Base-by-base conservation (phyloP, 23 red algal genomes). In the Gracilaria vermiculophylla region DNA sequence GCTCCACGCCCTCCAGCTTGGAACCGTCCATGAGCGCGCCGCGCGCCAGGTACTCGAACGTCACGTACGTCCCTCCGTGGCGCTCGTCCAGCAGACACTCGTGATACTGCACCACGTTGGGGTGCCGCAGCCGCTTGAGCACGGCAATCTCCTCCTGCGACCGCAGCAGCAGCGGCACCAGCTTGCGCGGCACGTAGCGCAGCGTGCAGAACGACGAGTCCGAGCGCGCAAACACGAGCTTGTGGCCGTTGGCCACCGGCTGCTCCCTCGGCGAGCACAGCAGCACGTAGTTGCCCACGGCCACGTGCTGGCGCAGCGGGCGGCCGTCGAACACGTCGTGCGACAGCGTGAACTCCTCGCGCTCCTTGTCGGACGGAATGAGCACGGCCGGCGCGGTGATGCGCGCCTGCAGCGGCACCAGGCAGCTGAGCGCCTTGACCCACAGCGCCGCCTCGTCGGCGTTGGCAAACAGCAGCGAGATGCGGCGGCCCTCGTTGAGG, bases 121-220 rank as follows among this genome's bases (percentile, higher is more conserved):
- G 79, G 49, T 93, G 89, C 35, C 66, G 43, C 15, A 93, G 89
- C 4, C 89, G 89, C 39, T 93, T 93, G n/a, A 93, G 55, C 51
- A 93, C 89, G 31, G 89, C 89, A 71, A 93, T 76, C 55, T 93
- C 89, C 66, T 93, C 89, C 25, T 77, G 70, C 8, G 89, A 93
- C 15, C 89, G 78, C 65, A 93, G 78, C 62, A 93, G 36, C 43
- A 93, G 48, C 79, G 78, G 70, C 39, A 77, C 62, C 12, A 78
- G 48, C 39, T 77, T 65, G 21, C 56, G 41, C 9, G 89, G 78
- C 21, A 93, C 54, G 37, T 85, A 93, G 34, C 89, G 28, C 36
- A 93, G 32, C 25, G 55, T 69, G 24, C 78, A 83, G 81, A 93
- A 93, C 19, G 89, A 83, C 1, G 44, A 50, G 23, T 75, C 89